Percentiles rank a stretch among this genome's conserved stretches.
These are phyloP conservation scores for Paxillus ammoniavirescens DNA, from an alignment of 768 basidiomycete species.

Conservation along the genomic window DNA sequence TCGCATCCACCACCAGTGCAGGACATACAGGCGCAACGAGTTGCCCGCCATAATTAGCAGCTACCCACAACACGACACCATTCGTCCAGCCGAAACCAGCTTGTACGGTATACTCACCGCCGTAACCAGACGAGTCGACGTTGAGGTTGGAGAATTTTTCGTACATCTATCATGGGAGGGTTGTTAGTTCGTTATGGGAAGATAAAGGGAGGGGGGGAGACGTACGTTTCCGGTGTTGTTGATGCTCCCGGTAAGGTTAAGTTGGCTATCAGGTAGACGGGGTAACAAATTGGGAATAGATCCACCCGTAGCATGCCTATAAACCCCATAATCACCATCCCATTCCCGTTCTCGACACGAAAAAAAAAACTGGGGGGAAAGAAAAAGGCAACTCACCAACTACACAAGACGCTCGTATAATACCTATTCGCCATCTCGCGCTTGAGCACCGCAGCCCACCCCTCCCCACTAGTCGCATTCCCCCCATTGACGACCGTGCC, in stretches of 20 bases:
- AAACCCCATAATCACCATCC: background rate
- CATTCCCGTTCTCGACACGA: background rate
- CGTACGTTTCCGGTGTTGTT: slow-evolving; percentile 74
- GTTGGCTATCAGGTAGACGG: slow-evolving; percentile 63
- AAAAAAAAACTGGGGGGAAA: background rate
- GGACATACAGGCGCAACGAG: slow-evolving; percentile 69
- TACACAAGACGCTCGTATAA: slow-evolving; percentile 78
- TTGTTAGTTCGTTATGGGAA: background rate
- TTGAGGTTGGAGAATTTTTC: slow-evolving; percentile 84
- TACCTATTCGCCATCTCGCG: slow-evolving; percentile 86
- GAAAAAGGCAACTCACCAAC: slow-evolving; percentile 56
- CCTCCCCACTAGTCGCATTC: slow-evolving; percentile 56
- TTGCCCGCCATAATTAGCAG: slow-evolving; percentile 59
- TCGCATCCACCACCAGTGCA: slow-evolving; percentile 22
- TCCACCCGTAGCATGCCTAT: slow-evolving; percentile 85
- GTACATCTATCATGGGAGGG: slow-evolving; percentile 58
- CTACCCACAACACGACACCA: slow-evolving; percentile 74
- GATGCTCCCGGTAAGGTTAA: slow-evolving; percentile 65
- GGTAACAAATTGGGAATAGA: slow-evolving; percentile 69
- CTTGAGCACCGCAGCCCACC: slow-evolving; percentile 60
- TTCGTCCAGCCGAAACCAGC: slow-evolving; percentile 91
- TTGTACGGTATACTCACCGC: slow-evolving; percentile 89
- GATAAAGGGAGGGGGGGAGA: slow-evolving; percentile 9
- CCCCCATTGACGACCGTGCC: slow-evolving; percentile 68
- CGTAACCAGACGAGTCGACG: slow-evolving; percentile 73